Evolutionary conservation across 768 basidiomycete species (phyloP).

Genomic region (Terana coerulea): DNA sequence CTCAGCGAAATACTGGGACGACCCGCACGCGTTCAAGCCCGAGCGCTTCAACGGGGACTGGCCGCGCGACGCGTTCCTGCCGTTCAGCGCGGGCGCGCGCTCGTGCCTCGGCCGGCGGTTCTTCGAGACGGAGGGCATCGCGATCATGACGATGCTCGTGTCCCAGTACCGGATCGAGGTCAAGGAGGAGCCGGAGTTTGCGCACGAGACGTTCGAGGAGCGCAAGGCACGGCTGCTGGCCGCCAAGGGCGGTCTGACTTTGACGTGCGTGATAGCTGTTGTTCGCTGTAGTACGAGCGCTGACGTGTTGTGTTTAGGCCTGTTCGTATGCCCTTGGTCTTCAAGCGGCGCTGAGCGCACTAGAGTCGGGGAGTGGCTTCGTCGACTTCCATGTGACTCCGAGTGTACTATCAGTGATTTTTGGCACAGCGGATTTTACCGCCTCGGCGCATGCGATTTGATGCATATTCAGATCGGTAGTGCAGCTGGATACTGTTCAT

Average conservation of each 20-base stretch:
- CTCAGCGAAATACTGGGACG: constrained; percentile 35
- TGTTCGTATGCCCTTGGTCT: constrained; percentile 30
- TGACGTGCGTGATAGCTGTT: constrained; percentile 37
- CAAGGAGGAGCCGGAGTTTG: constrained; percentile 48
- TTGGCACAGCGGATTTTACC: no score
- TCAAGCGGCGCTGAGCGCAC: constrained; percentile 33
- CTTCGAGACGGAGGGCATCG: constrained; percentile 50
- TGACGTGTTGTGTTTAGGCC: constrained; percentile 22
- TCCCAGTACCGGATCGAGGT: constrained; percentile 43
- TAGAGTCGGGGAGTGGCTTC: no score
- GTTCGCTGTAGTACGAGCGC: not conserved
- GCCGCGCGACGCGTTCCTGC: constrained; percentile 51
- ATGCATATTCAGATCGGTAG: no score
- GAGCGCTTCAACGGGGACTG: constrained; percentile 51
- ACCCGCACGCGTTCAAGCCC: constrained; percentile 34
- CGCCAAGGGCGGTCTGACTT: constrained; percentile 34
- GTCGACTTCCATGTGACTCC: no score
- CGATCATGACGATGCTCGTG: constrained; percentile 47
- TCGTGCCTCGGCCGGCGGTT: constrained; percentile 47
- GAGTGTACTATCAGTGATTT: no score
- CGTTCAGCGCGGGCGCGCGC: constrained; percentile 47
- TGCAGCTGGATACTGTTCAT: no score
- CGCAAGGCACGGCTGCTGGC: constrained; percentile 39
- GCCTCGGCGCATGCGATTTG: no score
- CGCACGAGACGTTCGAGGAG: constrained; percentile 43